Evolutionary conservation across 352 stramenopile genomes (phyloP).

Genomic region (Pythium rhizo-oryzae): DNA sequence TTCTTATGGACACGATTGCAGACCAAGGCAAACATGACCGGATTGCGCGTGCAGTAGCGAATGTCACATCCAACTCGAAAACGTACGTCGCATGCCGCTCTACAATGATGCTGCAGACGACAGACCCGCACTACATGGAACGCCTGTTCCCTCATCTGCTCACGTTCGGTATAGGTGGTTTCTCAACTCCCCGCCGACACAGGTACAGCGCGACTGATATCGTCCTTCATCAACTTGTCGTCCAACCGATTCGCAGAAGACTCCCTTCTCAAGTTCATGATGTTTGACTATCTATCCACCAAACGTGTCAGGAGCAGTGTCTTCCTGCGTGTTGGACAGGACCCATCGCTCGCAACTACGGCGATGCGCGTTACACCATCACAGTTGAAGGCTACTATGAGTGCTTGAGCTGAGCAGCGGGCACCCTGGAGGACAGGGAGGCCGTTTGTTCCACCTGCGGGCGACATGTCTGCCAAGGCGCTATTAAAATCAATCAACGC

Average conservation of each 20-base stretch:
- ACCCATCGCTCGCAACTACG: conserved; percentile 11
- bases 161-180: conserved; percentile 27
- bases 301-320: conserved; percentile 25
- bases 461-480: neutral
- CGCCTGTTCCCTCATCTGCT: conserved; percentile 22
- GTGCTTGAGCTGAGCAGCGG: conserved; percentile 8
- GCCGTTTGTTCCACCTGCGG: neutral
- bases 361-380: conserved; percentile 19
- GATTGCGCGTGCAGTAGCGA: conserved; percentile 8
- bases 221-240: conserved; percentile 28
- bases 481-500: conserved; percentile 19
- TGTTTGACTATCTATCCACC: conserved; percentile 11
- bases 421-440: conserved; percentile 7
- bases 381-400: conserved; percentile 18
- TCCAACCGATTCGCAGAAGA: conserved; percentile 31
- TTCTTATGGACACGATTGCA: conserved; percentile 21
- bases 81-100: conserved; percentile 3
- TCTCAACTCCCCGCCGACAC: conserved; percentile 5
- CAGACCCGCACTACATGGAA: conserved; percentile 27
- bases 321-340: conserved; percentile 27
- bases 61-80: neutral
- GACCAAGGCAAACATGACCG: conserved; percentile 12
- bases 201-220: conserved; percentile 24
- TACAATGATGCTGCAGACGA: conserved; percentile 12
- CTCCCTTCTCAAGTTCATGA: neutral